Evolutionary conservation across 2,329 filamentous ascomycete genomes (phyloP), one percentile per base, ranked within the genome.

Genomic region (Lachnellula hyalina): DNA sequence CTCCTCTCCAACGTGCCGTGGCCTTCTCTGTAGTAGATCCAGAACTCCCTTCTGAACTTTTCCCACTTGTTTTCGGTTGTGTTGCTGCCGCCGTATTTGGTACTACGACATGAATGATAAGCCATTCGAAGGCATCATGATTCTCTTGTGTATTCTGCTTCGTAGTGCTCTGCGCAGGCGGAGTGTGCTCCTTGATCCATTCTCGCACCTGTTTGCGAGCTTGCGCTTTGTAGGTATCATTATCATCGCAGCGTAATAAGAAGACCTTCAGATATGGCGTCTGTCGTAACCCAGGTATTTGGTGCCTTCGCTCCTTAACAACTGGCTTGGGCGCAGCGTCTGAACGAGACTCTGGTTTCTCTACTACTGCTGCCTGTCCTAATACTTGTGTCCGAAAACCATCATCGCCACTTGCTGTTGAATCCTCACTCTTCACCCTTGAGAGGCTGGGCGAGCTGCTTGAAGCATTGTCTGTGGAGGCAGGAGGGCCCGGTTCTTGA

Each of bases 111-210:
- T 99, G 94, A 21, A 99, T 69, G 52, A 99, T 89, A 61, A 99
- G 77, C 89, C 92, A 97, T 71, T 99, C 94, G 63, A 88, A 96
- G 0, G 94, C 93, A 74, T 99, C 93, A 67, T 99, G 94, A 59
- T 95, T 94, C 67, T 96, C 93, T 66, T 91, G 86, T 19, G 83
- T 85, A 65, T 78, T 89, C 19, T 74, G 70, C 32, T 83, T 82
- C 12, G 63, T 55, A 51, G 77, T 80, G 55, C 73, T 76, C 54
- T 81, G 75, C 2, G 82, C 76, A 0, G 81, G 75, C 0, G 83
- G 80, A 0, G 86, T 84, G 59, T 95, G 81, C 6, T 81, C 76
- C 71, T 94, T 95, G 65, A 97, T 83, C 94, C 94, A 99, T 61
- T 97, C 92, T 49, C 89, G 83, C 36, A 99, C 78, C 62, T 89